A percentile compares a stretch with the other conserved stretches of the same genome.
Evolutionary conservation across 108 stramenopile genomes (phyloP).

Genomic region (Pseudonitzschia multistriata): DNA sequence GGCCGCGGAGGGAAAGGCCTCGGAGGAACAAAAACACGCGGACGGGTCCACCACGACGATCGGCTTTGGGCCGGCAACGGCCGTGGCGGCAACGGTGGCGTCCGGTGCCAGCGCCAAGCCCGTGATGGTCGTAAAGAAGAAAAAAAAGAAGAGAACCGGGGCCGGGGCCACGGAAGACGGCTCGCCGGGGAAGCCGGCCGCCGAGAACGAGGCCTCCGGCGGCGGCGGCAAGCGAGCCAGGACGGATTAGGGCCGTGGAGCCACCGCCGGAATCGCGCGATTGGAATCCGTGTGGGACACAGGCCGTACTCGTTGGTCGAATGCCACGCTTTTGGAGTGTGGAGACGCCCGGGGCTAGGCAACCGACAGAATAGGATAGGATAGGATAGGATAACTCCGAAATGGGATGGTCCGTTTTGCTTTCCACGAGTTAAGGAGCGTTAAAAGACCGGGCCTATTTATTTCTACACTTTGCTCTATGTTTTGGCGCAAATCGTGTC

Average conservation of each 20-base stretch:
- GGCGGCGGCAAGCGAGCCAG: background rate
- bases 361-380: too few species aligned
- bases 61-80: constrained; percentile 30
- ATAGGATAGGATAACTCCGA: too few species aligned
- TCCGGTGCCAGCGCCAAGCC: constrained; percentile 12
- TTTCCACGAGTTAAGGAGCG: too few species aligned
- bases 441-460: too few species aligned
- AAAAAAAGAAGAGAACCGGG: constrained; percentile 19
- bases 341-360: too few species aligned
- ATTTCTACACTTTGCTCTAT: too few species aligned
- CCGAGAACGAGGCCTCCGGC: background rate
- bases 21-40: background rate
- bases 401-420: too few species aligned
- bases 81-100: background rate
- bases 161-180: constrained; percentile 1
- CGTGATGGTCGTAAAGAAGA: constrained; percentile 38
- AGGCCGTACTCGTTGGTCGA: too few species aligned
- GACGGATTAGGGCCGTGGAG: background rate
- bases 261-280: background rate
- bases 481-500: too few species aligned
- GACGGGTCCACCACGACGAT: constrained; percentile 31
- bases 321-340: too few species aligned
- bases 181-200: background rate
- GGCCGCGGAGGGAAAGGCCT: background rate
- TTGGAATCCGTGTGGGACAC: too few species aligned